phyloP scores from a whole-genome alignment of 179 eudicot genomes.

The Beta lomatogona region DNA sequence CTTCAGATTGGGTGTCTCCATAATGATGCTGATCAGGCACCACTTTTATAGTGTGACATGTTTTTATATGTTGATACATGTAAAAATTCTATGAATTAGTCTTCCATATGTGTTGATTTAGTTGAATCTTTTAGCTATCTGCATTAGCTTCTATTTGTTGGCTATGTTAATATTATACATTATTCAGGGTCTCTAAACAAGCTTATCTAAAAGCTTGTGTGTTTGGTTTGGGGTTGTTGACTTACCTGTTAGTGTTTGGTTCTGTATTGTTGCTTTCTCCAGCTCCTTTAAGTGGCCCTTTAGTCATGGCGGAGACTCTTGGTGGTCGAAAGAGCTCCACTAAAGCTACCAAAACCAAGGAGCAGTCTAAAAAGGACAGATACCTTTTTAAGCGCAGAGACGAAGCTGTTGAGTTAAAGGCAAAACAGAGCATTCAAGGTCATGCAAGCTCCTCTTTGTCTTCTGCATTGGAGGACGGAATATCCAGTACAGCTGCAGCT shows the following conservation, averaged over 20 bases:
- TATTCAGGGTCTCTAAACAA: background rate
- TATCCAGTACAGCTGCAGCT: conserved; percentile 37
- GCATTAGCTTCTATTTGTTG: background rate
- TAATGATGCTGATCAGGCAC: background rate
- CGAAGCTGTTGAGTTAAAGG: conserved; percentile 41
- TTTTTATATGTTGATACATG: background rate
- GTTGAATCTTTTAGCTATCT: background rate
- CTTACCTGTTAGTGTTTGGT: background rate
- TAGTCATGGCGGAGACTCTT: conserved; percentile 71
- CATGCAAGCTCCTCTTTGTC: conserved; percentile 39
- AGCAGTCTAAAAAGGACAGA: conserved; percentile 60
- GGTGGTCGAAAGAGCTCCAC: conserved; percentile 54
- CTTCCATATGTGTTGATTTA: background rate
- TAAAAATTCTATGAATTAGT: background rate
- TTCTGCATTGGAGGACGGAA: conserved; percentile 41
- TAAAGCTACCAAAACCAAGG: conserved; percentile 61
- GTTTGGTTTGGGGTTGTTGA: background rate
- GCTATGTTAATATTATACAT: background rate
- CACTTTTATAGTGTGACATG: background rate
- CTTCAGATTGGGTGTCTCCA: background rate
- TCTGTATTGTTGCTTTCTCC: conserved; percentile 31
- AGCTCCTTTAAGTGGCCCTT: conserved; percentile 90
- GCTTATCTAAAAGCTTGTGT: background rate
- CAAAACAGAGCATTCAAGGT: conserved; percentile 27
- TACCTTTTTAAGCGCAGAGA: conserved; percentile 86